Base-by-base conservation (phyloP, 441 rosid genomes). In the Populus tomentosa region DNA sequence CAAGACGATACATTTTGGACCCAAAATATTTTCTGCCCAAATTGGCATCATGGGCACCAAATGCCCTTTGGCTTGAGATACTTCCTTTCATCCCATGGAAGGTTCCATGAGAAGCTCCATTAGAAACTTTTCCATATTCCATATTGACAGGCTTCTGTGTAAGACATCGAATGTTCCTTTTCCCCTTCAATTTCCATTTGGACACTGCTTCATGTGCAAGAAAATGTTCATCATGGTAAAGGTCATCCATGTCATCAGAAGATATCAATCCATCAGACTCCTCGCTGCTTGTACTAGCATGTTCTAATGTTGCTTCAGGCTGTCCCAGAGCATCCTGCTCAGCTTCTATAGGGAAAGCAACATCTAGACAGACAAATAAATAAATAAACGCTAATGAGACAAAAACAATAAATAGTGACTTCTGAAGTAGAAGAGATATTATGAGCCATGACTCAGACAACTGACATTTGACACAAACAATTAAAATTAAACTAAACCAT, bases 111-210 rank as follows among this genome's bases (percentile, higher is more conserved):
- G 71, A 79, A 59, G 80, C 75, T 75, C 78, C 89, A 83, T 77
- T 76, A 40, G 78, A 75, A 78, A 70, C 77, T 74, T 46, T 80
- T 76, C 74, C 77, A 53, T 76, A 83, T 59, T 81, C 70, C 74
- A 74, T 82, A 73, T 89, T 89, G 13, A 81, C 75, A 76, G 89
- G 82, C 82, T 87, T 82, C 82, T 88, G 90, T 42, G 85, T 79
- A 77, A 94, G 87, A 81, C 89, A 86, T 10, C 98, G 91, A 40
- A 85, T 82, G 72, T 92, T 93, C 85, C 98, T 89, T 84, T 94
- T 95, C 73, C 99, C 90, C 87, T 92, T 95, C 73, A 85, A 85
- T 82, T 87, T 94, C 99, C 99, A 95, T 78, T 89, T 92, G 84
- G 97, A 94, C 81, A 90, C 94, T 14, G 92, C 85, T 75, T 84